These are phyloP conservation scores for Nannochloropsis gaditana DNA, from an alignment of 108 stramenopile species.

Conservation along the genomic window DNA sequence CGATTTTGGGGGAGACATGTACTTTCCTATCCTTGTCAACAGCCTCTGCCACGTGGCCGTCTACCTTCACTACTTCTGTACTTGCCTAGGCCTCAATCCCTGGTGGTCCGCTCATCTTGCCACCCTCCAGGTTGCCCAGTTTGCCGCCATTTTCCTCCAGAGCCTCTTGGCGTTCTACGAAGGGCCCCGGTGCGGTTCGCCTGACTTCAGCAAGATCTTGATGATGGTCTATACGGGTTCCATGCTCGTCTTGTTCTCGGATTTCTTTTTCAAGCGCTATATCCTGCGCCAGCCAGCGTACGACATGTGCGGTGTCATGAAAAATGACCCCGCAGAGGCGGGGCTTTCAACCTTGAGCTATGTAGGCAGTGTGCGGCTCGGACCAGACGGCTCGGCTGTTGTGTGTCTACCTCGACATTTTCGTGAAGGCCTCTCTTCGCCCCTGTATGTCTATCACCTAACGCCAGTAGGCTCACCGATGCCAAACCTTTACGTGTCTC, in stretches of 20 bases:
- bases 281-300: slow-evolving; percentile 24
- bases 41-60: slow-evolving; percentile 37
- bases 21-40: slow-evolving; percentile 46
- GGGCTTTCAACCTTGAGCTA: slow-evolving; percentile 20
- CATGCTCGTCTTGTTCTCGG: slow-evolving; percentile 32
- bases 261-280: slow-evolving; percentile 36
- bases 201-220: slow-evolving; percentile 35
- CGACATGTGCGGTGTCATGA: slow-evolving; percentile 44
- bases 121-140: slow-evolving; percentile 36
- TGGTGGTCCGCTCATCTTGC: slow-evolving; percentile 36
- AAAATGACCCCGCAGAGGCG: slow-evolving; percentile 18
- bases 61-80: slow-evolving; percentile 40
- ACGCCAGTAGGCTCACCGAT: slow-evolving; percentile 36
- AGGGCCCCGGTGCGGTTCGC: slow-evolving; percentile 38
- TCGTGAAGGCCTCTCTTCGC: neutral
- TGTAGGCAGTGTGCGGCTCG: slow-evolving; percentile 25
- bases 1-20: slow-evolving; percentile 49
- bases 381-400: slow-evolving; percentile 18
- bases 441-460: slow-evolving; percentile 30
- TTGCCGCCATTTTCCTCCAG: slow-evolving; percentile 34
- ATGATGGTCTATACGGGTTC: slow-evolving; percentile 31
- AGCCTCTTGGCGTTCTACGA: slow-evolving; percentile 28
- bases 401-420: slow-evolving; percentile 22
- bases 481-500: slow-evolving; percentile 28
- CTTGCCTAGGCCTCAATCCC: slow-evolving; percentile 26